Percentiles rank a stretch among this genome's conserved stretches.
These are phyloP conservation scores for Cutaneotrichosporon cavernicola DNA, from an alignment of 1,284 basidiomycete genomes.

Conservation along the genomic window DNA sequence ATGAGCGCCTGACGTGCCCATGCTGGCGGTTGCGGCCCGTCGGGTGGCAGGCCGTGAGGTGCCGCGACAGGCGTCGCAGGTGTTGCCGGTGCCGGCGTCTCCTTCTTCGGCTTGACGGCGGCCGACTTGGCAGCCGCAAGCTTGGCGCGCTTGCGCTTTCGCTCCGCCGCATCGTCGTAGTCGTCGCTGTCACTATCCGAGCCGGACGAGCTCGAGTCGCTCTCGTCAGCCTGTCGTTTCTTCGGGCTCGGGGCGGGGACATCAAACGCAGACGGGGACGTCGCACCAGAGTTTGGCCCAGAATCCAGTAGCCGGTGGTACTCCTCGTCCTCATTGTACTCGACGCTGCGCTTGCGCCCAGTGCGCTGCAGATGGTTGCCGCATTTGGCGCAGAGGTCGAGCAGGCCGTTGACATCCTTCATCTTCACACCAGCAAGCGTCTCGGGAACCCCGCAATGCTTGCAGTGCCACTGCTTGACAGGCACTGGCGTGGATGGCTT, in stretches of 20 bases:
- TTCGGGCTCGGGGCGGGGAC: constrained; percentile 10
- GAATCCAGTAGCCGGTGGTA: constrained; percentile 60
- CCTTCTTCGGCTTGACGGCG: constrained; percentile 1
- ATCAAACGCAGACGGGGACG: constrained; percentile 21
- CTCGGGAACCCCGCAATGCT: constrained; percentile 85
- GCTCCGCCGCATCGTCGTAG: constrained; percentile 24
- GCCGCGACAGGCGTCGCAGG: constrained; percentile 14
- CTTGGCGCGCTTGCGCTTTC: constrained; percentile 17
- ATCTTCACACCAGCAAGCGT: constrained; percentile 74
- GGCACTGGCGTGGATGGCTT: constrained; percentile 2
- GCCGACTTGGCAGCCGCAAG: constrained; percentile 11
- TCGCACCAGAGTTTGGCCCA: constrained; percentile 3
- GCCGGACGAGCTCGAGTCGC: constrained; percentile 30
- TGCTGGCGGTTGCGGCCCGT: constrained; percentile 57
- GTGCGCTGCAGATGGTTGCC: constrained; percentile 57
- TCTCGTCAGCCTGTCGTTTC: constrained; percentile 24
- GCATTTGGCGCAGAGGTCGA: constrained; percentile 86
- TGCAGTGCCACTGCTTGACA: constrained; percentile 72
- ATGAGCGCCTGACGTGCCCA: constrained; percentile 69
- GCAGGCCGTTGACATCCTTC: constrained; percentile 77
- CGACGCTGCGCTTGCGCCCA: constrained; percentile 27
- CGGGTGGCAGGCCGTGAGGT: neutral
- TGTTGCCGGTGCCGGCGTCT: constrained; percentile 11
- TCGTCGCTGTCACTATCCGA: constrained; percentile 27
- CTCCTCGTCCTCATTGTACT: constrained; percentile 58